Evolutionary conservation across 176 grass and related monocot genomes (phyloP).

Genomic region (Musa itinerans): DNA sequence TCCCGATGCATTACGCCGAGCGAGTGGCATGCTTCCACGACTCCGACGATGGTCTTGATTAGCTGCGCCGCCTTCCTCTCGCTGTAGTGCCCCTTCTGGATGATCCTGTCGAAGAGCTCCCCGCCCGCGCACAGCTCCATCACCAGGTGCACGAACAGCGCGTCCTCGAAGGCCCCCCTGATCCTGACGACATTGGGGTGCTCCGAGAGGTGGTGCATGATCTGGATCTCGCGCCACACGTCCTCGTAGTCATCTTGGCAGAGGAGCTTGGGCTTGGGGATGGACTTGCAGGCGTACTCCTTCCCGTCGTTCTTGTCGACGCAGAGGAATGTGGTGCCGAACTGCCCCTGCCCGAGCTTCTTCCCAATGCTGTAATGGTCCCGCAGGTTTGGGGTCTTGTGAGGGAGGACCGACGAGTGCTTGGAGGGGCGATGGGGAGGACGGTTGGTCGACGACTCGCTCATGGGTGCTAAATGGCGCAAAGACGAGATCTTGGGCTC

Average conservation of each 20-base stretch:
- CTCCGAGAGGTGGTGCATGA: constrained; percentile 96
- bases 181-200: constrained; percentile 84
- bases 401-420: constrained; percentile 65
- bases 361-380: constrained; percentile 85
- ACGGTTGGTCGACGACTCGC: background rate
- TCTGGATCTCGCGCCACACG: constrained; percentile 89
- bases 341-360: constrained; percentile 88
- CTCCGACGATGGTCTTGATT: constrained; percentile 74
- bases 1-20: constrained; percentile 93
- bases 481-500: background rate
- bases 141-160: constrained; percentile 90
- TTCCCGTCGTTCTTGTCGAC: constrained; percentile 55
- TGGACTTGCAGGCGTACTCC: constrained; percentile 92
- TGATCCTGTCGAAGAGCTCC: constrained; percentile 92
- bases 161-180: constrained; percentile 77
- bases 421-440: constrained; percentile 15
- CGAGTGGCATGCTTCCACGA: constrained; percentile 88
- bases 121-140: constrained; percentile 96
- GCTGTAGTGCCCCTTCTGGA: constrained; percentile 84
- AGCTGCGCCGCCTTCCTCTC: constrained; percentile 69
- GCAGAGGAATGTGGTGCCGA: constrained; percentile 83
- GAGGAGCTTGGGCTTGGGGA: constrained; percentile 81
- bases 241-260: constrained; percentile 87
- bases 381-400: constrained; percentile 83
- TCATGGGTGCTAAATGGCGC: background rate